Conservation (phyloP, 345 rosid genomes). For the Arabidopsis suecica region DNA sequence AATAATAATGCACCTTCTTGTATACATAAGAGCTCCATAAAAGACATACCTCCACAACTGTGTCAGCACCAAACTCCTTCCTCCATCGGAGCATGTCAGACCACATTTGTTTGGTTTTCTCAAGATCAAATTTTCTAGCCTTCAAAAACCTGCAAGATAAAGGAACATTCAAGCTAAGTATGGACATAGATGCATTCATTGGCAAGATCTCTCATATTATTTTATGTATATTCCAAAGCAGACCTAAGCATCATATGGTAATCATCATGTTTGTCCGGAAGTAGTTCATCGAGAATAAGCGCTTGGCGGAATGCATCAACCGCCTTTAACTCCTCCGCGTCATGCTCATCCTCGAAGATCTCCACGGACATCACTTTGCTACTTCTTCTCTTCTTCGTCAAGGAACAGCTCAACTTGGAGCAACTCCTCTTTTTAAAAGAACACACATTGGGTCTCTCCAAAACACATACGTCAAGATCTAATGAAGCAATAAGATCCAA, state of each 20-base stretch:
- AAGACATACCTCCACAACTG: conserved; percentile 60
- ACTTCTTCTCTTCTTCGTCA: conserved; percentile 69
- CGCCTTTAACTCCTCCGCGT: conserved; percentile 63
- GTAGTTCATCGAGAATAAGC: conserved; percentile 67
- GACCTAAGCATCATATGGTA: conserved; percentile 88
- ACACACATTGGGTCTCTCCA: conserved; percentile 51
- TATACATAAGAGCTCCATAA: not conserved
- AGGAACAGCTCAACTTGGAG: conserved; percentile 67
- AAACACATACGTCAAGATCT: conserved; percentile 41
- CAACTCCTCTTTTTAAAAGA: conserved; percentile 72
- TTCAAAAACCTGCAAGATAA: conserved; percentile 67
- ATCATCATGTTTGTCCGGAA: conserved; percentile 79
- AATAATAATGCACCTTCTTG: not conserved
- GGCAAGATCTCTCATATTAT: conserved; percentile 50
- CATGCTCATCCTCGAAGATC: conserved; percentile 63
- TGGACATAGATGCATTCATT: not conserved
- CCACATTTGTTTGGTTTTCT: conserved; percentile 92
- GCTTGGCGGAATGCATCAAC: conserved; percentile 84
- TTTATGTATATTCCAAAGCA: not conserved
- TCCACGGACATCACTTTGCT: conserved; percentile 68
- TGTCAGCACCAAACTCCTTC: conserved; percentile 75
- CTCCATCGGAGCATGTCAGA: conserved; percentile 87
- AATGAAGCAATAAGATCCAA: conserved; percentile 12
- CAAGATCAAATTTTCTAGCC: conserved; percentile 85
- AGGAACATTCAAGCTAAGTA: not conserved